These are phyloP conservation scores for Arthrobotrys pseudoclavata DNA, from an alignment of 2,329 filamentous ascomycete genomes.

Conservation along the genomic window DNA sequence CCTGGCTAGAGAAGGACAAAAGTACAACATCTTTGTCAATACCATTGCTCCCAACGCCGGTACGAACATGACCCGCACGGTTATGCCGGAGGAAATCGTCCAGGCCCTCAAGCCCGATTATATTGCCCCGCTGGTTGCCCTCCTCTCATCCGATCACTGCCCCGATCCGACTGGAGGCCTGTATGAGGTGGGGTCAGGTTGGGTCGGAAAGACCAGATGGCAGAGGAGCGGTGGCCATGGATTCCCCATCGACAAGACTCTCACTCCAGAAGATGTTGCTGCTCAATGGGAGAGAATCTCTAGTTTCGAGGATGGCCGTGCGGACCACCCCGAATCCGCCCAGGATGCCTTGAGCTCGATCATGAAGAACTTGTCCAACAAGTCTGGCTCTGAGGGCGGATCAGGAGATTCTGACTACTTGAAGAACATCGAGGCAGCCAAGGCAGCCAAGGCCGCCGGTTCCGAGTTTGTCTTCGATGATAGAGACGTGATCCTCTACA, in stretches of 20 bases:
- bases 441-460: conserved; percentile 78
- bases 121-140: conserved; percentile 90
- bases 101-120: conserved; percentile 99
- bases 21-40: conserved; percentile 99
- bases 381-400: conserved; percentile 69
- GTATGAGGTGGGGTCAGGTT: conserved; percentile 95
- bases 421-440: conserved; percentile 80
- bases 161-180: conserved; percentile 88
- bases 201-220: conserved; percentile 93
- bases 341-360: conserved; percentile 83
- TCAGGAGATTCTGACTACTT: conserved; percentile 71
- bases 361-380: conserved; percentile 88
- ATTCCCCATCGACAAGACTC: conserved; percentile 86
- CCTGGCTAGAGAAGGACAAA: conserved; percentile 89
- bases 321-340: conserved; percentile 85
- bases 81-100: conserved; percentile 96
- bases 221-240: conserved; percentile 89
- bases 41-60: conserved; percentile 98
- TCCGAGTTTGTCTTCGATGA: conserved; percentile 87
- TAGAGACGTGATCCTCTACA: conserved; percentile 92
- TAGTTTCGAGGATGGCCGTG: conserved; percentile 87
- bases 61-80: conserved; percentile 91
- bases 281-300: conserved; percentile 82
- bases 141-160: conserved; percentile 87
- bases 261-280: conserved; percentile 86